These are phyloP conservation scores for Coemansia sp. DNA, from an alignment of 192 early-diverging fungal genomes.

Conservation along the genomic window DNA sequence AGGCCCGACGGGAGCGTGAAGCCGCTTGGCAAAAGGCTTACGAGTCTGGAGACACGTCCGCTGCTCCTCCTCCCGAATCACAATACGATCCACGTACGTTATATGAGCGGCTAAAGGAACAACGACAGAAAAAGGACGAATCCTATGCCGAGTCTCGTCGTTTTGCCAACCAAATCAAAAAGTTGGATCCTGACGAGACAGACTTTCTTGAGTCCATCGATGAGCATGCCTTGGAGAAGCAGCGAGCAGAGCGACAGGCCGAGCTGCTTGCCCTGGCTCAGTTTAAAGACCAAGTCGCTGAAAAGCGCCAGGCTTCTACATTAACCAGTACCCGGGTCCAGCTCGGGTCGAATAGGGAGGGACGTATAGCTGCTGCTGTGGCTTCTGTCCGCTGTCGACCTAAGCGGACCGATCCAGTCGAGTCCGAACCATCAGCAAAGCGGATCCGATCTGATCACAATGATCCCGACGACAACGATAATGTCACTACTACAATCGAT, in stretches of 20 bases:
- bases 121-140: conserved; percentile 63
- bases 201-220: conserved; percentile 66
- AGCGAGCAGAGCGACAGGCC: not conserved
- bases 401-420: not conserved
- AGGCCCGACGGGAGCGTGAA: conserved; percentile 39
- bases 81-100: conserved; percentile 73
- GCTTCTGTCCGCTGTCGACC: conserved; percentile 1
- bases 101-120: conserved; percentile 73
- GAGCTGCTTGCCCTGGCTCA: conserved; percentile 21
- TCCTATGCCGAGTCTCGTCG: conserved; percentile 58
- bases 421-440: not conserved
- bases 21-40: conserved; percentile 41
- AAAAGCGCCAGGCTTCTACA: conserved; percentile 6
- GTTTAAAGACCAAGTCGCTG: conserved; percentile 29
- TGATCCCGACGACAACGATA: not conserved
- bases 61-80: not conserved
- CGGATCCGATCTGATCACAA: not conserved
- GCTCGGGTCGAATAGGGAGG: not conserved
- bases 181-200: conserved; percentile 67
- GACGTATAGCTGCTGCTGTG: not conserved
- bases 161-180: conserved; percentile 59
- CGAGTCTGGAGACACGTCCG: conserved; percentile 1
- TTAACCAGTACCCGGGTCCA: not conserved
- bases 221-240: conserved; percentile 23
- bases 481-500: not conserved